Evolutionary conservation across 805 yeast species (phyloP).

Genomic region (Starmerella davenportii): DNA sequence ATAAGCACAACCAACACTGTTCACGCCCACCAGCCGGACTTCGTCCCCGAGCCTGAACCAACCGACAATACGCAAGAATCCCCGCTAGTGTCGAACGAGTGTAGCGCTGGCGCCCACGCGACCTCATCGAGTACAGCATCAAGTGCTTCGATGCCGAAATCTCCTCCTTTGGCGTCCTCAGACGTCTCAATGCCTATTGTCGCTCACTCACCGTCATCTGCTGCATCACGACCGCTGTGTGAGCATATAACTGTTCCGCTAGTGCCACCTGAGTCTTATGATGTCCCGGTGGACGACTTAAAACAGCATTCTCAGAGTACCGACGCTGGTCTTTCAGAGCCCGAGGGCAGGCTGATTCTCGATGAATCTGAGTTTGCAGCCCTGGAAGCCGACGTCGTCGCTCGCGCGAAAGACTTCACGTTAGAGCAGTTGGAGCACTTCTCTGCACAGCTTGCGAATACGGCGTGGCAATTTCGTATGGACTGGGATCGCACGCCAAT

Average conservation of each 20-base stretch:
- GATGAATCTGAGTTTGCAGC: background rate
- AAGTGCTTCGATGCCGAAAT: background rate
- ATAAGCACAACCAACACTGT: background rate
- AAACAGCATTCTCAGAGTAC: background rate
- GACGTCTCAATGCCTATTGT: background rate
- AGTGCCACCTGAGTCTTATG: background rate
- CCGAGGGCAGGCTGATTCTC: background rate
- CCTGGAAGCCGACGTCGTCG: background rate
- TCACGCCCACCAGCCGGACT: background rate
- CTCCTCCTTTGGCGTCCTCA: background rate
- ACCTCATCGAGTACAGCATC: background rate
- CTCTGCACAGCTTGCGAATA: slow-evolving; percentile 51
- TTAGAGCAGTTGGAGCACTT: slow-evolving; percentile 44
- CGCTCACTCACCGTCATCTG: background rate
- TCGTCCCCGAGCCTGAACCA: background rate
- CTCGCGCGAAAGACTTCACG: slow-evolving; percentile 16
- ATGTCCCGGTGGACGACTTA: background rate
- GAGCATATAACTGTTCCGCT: background rate
- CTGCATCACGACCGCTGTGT: too few relatives aligned
- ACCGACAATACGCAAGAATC: background rate
- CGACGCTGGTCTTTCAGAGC: background rate
- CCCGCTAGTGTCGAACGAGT: background rate
- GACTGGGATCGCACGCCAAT: slow-evolving; percentile 31
- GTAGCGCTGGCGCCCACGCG: background rate
- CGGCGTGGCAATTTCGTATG: slow-evolving; percentile 50